Evolutionary conservation across 306 rosid genomes (phyloP), one percentile per base, ranked within the genome.

Genomic region (Quillaja saponaria): DNA sequence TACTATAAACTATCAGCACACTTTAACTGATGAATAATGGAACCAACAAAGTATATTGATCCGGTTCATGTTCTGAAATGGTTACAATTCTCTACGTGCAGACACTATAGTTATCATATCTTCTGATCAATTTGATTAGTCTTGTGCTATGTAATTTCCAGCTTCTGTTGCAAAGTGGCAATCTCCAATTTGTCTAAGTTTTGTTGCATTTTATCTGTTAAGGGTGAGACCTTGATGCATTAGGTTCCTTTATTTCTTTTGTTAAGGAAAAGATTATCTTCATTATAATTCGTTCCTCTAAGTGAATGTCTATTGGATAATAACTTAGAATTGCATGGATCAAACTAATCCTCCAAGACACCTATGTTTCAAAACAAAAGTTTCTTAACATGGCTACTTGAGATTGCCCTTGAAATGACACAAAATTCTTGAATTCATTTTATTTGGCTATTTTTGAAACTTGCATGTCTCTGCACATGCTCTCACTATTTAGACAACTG

Each of bases 201-300:
- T 54, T 59, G 17, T 50, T 55, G 42, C 21, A 50, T 47, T 62
- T 62, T 38, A 45, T 47, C 31, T 28, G n/a, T n/a, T n/a, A 55
- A 13, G 48, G 49, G 50, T 15, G 6, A 9, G 55, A 55, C 21
- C 10, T 17, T 31, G 19, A 44, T n/a, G 13, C 21, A 6, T 50
- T 44, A 62, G 40, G 49, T 74, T 55, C 49, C 7, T 53, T 40
- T 35, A 46, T 56, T 64, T 10, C n/a, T 57, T n/a, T 21, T 40
- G 42, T 6, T 35, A 65, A 34, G 21, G 57, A 17, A 73, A 33
- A 12, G 37, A 37, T 59, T 34, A 28, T 65, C 44, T 33, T 64
- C n/a, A n/a, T n/a, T n/a, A n/a, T n/a, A n/a, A n/a, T n/a, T n/a
- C n/a, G n/a, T n/a, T n/a, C n/a, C n/a, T n/a, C n/a, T n/a, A n/a